Evolutionary conservation across 495 filamentous ascomycete species (phyloP), one percentile per base, ranked within the genome.

Genomic region (Arthonia radiata): DNA sequence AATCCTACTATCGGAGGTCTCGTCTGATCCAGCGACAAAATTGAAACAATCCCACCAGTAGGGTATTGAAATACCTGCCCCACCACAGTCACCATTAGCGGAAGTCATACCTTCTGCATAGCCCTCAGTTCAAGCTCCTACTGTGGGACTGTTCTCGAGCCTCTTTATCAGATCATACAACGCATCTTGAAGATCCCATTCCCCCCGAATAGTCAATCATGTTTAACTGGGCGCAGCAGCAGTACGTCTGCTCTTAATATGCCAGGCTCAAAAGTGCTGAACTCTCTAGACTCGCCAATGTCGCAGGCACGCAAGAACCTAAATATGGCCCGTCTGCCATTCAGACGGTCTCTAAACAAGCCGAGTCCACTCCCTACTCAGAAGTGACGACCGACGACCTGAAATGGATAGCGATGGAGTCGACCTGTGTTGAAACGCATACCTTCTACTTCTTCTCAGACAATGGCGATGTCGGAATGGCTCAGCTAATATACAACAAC

Each of bases 401-500:
- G 36, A 71, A 62, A 60, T 97, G 86, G 86, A 49, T 50, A 31
- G 66, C 60, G 3, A 58, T 76, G 56, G 72, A 79, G 29, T 71
- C 68, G 33, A 94, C 86, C 33, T 71, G 62, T 42, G 86, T 92
- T 31, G 86, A 97, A 54, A 93, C 81, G n/a, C 75, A 93, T 53
- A 79, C 63, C 32, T 97, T 93, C 54, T 94, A 97, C 52, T 49
- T 89, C 45, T 71, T 70, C 55, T 54, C 73, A 25, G 75, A 92
- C 32, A 58, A 49, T 31, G 89, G 86, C 11, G 57, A 67, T 33
- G 42, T 83, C 35, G 79, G 60, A 4, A 59, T 91, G 48, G 65
- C 61, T 27, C 89, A 94, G 58, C 60, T 93, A 47, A 92, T 94
- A 44, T 93, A 93, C 62, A 92, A 74, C 53, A 97, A 92, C 50